Conservation (phyloP, 1,284 basidiomycete genomes). For the Amylostereum areolatum region DNA sequence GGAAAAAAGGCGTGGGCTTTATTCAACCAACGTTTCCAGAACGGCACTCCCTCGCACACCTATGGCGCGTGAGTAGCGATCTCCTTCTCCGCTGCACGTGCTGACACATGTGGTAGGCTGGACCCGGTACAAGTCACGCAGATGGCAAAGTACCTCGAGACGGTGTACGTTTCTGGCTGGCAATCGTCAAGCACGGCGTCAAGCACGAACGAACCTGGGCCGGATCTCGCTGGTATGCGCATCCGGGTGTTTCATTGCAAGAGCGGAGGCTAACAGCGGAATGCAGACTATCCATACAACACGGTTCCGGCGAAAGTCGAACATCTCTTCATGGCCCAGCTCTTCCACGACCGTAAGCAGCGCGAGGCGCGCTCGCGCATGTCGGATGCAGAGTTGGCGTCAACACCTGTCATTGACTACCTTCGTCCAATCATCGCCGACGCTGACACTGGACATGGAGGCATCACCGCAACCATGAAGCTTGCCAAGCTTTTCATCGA, state of each 20-base stretch:
- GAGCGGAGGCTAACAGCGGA: slow-evolving; percentile 1
- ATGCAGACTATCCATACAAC: slow-evolving; percentile 84
- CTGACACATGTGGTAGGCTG: slow-evolving; percentile 44
- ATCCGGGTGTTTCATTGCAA: neutral
- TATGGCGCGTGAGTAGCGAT: slow-evolving; percentile 86
- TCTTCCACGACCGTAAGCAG: slow-evolving; percentile 87
- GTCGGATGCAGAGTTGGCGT: slow-evolving; percentile 69
- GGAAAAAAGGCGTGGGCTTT: slow-evolving; percentile 85
- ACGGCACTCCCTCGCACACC: slow-evolving; percentile 81
- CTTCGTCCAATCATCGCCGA: slow-evolving; percentile 65
- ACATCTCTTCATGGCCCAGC: slow-evolving; percentile 82
- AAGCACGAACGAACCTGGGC: slow-evolving; percentile 91
- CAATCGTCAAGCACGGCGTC: slow-evolving; percentile 91
- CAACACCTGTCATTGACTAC: slow-evolving; percentile 59
- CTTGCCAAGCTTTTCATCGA: slow-evolving; percentile 79
- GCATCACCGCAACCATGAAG: slow-evolving; percentile 61
- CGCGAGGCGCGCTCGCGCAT: slow-evolving; percentile 69
- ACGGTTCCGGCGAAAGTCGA: slow-evolving; percentile 93
- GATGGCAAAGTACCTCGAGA: slow-evolving; percentile 98
- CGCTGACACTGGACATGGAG: slow-evolving; percentile 64
- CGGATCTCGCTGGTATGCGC: slow-evolving; percentile 85
- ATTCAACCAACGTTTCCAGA: slow-evolving; percentile 63
- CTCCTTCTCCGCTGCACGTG: neutral
- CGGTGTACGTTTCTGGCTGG: slow-evolving; percentile 98
- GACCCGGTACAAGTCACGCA: slow-evolving; percentile 97